A percentile compares a stretch with the other conserved stretches of the same genome.
Evolutionary conservation across 345 rosid genomes (phyloP).

Genomic region (Syzygium oleosum): DNA sequence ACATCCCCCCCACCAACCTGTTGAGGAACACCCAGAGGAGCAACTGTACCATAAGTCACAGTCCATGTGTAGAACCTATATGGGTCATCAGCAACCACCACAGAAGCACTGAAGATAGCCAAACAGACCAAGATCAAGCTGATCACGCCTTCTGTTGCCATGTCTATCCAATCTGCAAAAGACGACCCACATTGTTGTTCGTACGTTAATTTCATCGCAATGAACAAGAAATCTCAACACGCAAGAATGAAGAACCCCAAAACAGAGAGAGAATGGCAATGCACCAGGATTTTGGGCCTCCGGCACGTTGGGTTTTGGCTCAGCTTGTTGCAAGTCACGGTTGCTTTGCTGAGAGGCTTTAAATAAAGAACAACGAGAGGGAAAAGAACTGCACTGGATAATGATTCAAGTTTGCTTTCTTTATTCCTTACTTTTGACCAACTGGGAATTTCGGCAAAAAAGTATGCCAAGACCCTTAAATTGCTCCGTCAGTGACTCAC

Average conservation of each 20-base stretch:
- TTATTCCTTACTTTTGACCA: not conserved
- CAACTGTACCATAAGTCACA: conserved; percentile 16
- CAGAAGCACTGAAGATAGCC: not conserved
- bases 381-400: not conserved
- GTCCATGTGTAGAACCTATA: conserved; percentile 21
- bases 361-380: not conserved
- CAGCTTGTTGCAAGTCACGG: not conserved
- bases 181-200: not conserved
- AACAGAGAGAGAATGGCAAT: not conserved
- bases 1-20: conserved; percentile 34
- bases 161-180: not conserved
- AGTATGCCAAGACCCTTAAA: not conserved
- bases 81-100: conserved; percentile 14
- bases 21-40: conserved; percentile 43
- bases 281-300: not conserved
- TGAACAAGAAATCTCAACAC: not conserved
- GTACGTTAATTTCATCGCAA: accelerated
- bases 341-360: not conserved
- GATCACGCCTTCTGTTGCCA: not conserved
- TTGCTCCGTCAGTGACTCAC: not conserved
- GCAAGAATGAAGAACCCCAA: not conserved
- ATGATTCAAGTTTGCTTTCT: not conserved
- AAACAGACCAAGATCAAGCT: not conserved
- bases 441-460: not conserved
- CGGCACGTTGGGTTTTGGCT: not conserved